These are phyloP conservation scores for Monascus purpureus DNA, from an alignment of 495 filamentous ascomycete genomes.

Conservation along the genomic window DNA sequence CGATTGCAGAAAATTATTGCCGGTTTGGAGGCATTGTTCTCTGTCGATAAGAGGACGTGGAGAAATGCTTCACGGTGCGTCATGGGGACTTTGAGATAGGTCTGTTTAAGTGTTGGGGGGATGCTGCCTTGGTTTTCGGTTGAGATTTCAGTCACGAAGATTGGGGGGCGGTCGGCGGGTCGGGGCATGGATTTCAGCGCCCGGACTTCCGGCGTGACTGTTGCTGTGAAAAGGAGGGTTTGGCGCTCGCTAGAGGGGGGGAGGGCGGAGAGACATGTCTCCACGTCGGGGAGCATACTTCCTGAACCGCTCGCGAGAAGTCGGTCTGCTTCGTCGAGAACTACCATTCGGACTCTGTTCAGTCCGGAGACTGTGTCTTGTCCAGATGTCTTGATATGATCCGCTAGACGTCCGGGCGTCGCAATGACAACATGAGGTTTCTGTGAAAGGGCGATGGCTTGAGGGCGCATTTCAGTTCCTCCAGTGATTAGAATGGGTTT, in stretches of 20 bases:
- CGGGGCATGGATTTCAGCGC: constrained; percentile 63
- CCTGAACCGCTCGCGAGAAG: constrained; percentile 62
- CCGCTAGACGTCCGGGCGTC: constrained; percentile 84
- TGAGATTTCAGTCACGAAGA: constrained; percentile 81
- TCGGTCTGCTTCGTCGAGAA: constrained; percentile 93
- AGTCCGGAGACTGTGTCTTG: constrained; percentile 77
- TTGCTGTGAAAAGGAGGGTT: constrained; percentile 93
- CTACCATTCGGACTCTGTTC: constrained; percentile 63
- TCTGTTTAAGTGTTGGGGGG: constrained; percentile 67
- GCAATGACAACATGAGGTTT: constrained; percentile 88
- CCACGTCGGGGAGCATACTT: constrained; percentile 87
- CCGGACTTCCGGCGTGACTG: constrained; percentile 82
- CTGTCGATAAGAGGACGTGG: constrained; percentile 74
- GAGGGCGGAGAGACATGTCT: constrained; percentile 67
- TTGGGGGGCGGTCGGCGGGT: constrained; percentile 50
- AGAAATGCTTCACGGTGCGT: constrained; percentile 89
- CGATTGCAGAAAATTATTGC: constrained; percentile 93
- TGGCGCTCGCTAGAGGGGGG: constrained; percentile 63
- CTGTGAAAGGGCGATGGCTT: constrained; percentile 67
- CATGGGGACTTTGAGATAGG: constrained; percentile 73
- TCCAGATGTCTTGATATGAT: constrained; percentile 83
- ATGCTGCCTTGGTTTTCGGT: constrained; percentile 51
- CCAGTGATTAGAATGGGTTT: constrained; percentile 81
- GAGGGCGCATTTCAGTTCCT: constrained; percentile 79
- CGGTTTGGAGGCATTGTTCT: constrained; percentile 55